phyloP scores from a whole-genome alignment of 2,329 filamentous ascomycete species.

The Teratosphaeria gauchensis region DNA sequence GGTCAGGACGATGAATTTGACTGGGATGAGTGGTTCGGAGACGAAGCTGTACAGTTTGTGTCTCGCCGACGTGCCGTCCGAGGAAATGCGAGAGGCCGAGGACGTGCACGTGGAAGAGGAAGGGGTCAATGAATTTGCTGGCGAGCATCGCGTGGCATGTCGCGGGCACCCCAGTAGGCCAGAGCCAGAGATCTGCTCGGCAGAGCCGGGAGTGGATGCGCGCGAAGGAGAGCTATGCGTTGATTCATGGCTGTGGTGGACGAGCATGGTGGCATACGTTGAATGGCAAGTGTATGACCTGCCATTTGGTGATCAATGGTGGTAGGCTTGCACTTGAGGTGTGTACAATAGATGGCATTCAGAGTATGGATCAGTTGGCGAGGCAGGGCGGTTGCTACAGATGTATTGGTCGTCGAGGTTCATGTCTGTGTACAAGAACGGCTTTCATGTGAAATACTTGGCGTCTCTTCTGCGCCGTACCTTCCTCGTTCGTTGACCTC shows the following conservation, averaged over 20 bases:
- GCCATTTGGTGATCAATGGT: too few relatives aligned
- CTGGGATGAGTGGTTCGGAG: not conserved
- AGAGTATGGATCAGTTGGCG: too few relatives aligned
- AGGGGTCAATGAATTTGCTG: not conserved
- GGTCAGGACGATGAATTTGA: not conserved
- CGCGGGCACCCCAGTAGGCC: too few relatives aligned
- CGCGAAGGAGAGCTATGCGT: too few relatives aligned
- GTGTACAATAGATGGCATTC: too few relatives aligned
- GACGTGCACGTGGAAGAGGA: not conserved
- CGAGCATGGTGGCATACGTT: too few relatives aligned
- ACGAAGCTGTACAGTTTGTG: not conserved
- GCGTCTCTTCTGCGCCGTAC: not conserved
- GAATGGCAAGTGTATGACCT: too few relatives aligned
- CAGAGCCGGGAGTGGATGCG: too few relatives aligned
- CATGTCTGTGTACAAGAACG: not conserved
- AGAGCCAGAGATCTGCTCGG: not conserved
- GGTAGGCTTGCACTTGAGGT: too few relatives aligned
- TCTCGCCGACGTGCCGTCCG: not conserved
- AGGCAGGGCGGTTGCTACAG: too few relatives aligned
- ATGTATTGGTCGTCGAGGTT: too few relatives aligned
- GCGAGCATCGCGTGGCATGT: not conserved
- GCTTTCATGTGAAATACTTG: not conserved
- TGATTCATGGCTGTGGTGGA: too few relatives aligned
- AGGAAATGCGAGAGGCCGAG: not conserved
- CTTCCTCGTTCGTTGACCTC: not conserved